Base-by-base conservation (phyloP, 1,284 basidiomycete species). In the Stereum hirsutum region DNA sequence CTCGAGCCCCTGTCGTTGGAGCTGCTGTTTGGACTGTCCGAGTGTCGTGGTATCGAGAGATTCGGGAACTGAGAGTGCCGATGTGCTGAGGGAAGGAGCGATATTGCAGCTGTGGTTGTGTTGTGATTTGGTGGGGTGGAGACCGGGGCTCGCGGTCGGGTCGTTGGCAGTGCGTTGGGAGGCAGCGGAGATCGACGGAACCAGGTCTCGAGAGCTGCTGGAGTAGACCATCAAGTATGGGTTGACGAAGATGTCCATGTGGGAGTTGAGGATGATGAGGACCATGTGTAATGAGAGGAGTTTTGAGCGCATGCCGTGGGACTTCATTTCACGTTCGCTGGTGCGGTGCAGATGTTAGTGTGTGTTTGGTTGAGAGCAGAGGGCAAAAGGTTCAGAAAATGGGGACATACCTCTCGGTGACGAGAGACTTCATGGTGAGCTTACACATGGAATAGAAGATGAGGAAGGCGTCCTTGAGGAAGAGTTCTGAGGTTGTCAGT, bases 401-500 rank as follows among this genome's bases (percentile, higher is more conserved):
- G 2, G 41, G 36, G 3, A 53, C 75, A 49, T 45, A 91, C 92
- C 89, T 94, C 61, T 98, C 94, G 4, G 76, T 81, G 49, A 90
- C 89, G 34, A 98, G 68, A 14, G 93, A 86, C 60, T 96, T 97
- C 93, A 97, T 96, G n/a, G 91, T 93, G 49, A 97, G 69, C 61
- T 97, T 97, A 69, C 94, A 30, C 11, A 30, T 11, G 28, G 94
- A 91, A 39, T 94, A 75, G 66, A 97, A 95, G 19, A 97, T 92
- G 48, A 98, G 74, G 68, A 96, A 98, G 0, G 94, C 92, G 57
- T 98, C 94, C 60, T 97, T 97, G 57, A 95, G 75, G 60, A 93
- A 93, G 39, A 94, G 66, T 54, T 96, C 91, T 40, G 86, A 75
- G n/a, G 70, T 68, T 17, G 74, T 75, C 46, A 86, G 49, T 35